A percentile compares a stretch with the other conserved stretches of the same genome.
Evolutionary conservation across 495 filamentous ascomycete genomes (phyloP).

Genomic region (Penicillium crystallinum): DNA sequence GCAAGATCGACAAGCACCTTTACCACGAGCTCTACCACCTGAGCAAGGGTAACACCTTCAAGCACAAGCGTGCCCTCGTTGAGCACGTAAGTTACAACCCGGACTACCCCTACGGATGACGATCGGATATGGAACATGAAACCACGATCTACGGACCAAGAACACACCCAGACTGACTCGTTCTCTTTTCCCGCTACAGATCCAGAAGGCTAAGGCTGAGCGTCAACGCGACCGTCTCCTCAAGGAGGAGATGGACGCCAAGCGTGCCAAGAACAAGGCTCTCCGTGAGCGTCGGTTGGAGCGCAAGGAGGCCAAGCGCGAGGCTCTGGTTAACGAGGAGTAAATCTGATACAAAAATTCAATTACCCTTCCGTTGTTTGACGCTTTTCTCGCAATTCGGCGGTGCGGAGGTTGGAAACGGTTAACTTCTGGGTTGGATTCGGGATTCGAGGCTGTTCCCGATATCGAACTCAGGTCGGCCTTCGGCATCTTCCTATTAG

Average conservation of each 20-base stretch:
- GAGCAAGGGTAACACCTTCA: slow-evolving; percentile 99
- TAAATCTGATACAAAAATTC: slow-evolving; percentile 34
- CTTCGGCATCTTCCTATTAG: slow-evolving; percentile 25
- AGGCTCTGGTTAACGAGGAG: slow-evolving; percentile 72
- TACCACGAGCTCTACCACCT: slow-evolving; percentile 99
- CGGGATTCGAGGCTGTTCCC: slow-evolving; percentile 19
- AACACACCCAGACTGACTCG: slow-evolving; percentile 19
- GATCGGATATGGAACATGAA: neutral
- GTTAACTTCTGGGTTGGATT: slow-evolving; percentile 20
- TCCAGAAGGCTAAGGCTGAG: slow-evolving; percentile 99
- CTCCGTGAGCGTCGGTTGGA: slow-evolving; percentile 93
- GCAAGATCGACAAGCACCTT: slow-evolving; percentile 99
- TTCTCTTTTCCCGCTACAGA: slow-evolving; percentile 50
- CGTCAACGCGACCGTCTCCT: slow-evolving; percentile 86
- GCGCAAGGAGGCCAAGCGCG: slow-evolving; percentile 84
- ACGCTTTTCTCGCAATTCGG: slow-evolving; percentile 31
- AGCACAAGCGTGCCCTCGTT: slow-evolving; percentile 99
- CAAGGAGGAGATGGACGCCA: slow-evolving; percentile 99
- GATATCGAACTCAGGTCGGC: slow-evolving; percentile 25
- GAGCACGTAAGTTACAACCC: slow-evolving; percentile 80
- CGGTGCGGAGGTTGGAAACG: slow-evolving; percentile 42
- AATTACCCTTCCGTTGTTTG: slow-evolving; percentile 28
- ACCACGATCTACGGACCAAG: neutral
- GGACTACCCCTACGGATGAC: slow-evolving; percentile 2
- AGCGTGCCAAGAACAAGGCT: slow-evolving; percentile 99